A percentile compares a stretch with the other conserved stretches of the same genome.
Conservation (phyloP, 1,284 basidiomycete genomes). For the Sanghuangporus sanghuang region DNA sequence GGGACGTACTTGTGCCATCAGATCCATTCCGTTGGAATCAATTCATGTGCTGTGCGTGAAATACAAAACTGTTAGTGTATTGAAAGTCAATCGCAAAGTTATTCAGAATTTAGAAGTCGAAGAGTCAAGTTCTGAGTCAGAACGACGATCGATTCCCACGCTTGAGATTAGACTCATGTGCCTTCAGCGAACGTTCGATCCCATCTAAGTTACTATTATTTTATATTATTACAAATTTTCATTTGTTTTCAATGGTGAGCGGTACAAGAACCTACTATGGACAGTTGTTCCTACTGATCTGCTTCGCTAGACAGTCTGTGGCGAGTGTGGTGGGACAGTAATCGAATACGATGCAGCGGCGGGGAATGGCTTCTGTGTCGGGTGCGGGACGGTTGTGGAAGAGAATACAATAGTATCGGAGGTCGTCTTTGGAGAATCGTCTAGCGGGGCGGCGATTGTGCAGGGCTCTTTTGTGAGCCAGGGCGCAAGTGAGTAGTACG, state of each 20-base stretch:
- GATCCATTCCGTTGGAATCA: too few relatives aligned
- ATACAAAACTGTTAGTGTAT: too few relatives aligned
- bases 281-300: too few relatives aligned
- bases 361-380: slow-evolving; percentile 78
- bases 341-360: slow-evolving; percentile 80
- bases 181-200: not conserved
- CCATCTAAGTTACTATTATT: not conserved
- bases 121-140: not conserved
- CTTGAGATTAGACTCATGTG: not conserved
- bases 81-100: too few relatives aligned
- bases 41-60: too few relatives aligned
- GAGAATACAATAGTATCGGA: slow-evolving; percentile 94
- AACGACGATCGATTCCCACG: not conserved
- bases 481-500: slow-evolving; percentile 72
- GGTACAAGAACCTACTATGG: not conserved
- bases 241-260: not conserved
- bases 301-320: slow-evolving; percentile 43
- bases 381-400: slow-evolving; percentile 87
- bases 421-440: slow-evolving; percentile 91
- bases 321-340: slow-evolving; percentile 71
- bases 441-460: slow-evolving; percentile 90
- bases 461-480: slow-evolving; percentile 94
- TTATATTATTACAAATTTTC: not conserved
- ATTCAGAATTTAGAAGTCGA: too few relatives aligned
- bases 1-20: too few relatives aligned